Evolutionary conservation across 2,329 filamentous ascomycete species (phyloP), one percentile per base, ranked within the genome.

Genomic region (Calonectria pteridis): DNA sequence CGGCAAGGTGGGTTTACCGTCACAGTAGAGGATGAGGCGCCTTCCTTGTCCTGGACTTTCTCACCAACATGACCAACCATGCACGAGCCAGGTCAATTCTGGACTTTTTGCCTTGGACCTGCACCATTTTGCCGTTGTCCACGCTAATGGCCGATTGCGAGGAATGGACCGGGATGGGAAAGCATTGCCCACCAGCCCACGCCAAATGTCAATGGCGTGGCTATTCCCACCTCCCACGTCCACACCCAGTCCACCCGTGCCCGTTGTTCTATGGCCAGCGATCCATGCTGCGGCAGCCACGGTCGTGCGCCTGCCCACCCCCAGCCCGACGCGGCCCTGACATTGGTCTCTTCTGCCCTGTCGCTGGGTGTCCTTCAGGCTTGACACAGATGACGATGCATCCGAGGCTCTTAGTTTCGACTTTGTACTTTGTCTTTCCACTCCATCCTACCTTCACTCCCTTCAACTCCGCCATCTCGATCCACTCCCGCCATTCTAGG

Each of bases 401-500:
- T 65, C 37, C 40, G 50, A 59, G 31, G 49, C 50, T 43, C 31
- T 29, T 64, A 29, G 37, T 64, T 64, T 64, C 35, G 50, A 46
- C 37, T 28, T 33, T 50, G 37, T 59, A 33, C 28, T 51, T 49
- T 73, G 59, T 66, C 66, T 66, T 29, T 64, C 58, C 50, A 49
- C 31, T 53, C 65, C 59, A 31, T 69, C 20, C 31, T 53, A 33
- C 18, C 33, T 33, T 29, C 53, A 55, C 53, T 46, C 33, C 40
- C 63, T 62, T 37, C 58, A 69, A 66, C 50, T 66, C 49, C 35
- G 13, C 49, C 14, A 72, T 72, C 70, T 72, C 65, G 70, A 72
- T 72, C 65, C 58, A 29, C 23, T 53, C 37, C 31, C 40, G 31
- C 46, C 58, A 58, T 18, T 67, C 37, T 67, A 26, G 53, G 46